These are phyloP conservation scores for Hypocreales sp. DNA, from an alignment of 2,329 filamentous ascomycete species.

Conservation along the genomic window DNA sequence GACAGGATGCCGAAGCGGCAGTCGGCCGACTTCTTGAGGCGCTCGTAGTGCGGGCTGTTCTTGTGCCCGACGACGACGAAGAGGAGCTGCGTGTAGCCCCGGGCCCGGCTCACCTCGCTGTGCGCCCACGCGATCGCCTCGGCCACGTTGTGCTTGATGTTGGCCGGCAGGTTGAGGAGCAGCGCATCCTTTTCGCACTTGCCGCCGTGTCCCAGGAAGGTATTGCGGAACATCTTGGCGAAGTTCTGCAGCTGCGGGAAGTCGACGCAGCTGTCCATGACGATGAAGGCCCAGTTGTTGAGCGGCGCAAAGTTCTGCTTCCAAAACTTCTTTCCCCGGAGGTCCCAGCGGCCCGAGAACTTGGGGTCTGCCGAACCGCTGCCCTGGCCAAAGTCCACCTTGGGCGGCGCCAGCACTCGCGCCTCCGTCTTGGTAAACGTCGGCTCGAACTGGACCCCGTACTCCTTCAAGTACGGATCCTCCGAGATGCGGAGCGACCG, in stretches of 20 bases:
- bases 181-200: conserved; percentile 18
- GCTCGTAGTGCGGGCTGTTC: conserved; percentile 58
- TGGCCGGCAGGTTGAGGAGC: conserved; percentile 16
- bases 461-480: conserved; percentile 57
- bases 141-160: conserved; percentile 24
- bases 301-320: conserved; percentile 46
- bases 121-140: conserved; percentile 30
- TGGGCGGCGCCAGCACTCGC: conserved; percentile 54
- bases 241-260: conserved; percentile 18
- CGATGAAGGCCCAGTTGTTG: conserved; percentile 59
- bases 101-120: conserved; percentile 35
- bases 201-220: conserved; percentile 35
- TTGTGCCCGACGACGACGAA: conserved; percentile 64
- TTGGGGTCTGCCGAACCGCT: conserved; percentile 38
- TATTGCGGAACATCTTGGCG: conserved; percentile 24
- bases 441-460: conserved; percentile 54
- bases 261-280: conserved; percentile 40
- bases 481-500: conserved; percentile 50
- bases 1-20: conserved; percentile 72
- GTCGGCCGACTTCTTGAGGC: conserved; percentile 81
- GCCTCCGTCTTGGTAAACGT: conserved; percentile 54
- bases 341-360: conserved; percentile 67
- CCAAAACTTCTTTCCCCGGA: conserved; percentile 65
- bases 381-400: conserved; percentile 49
- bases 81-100: conserved; percentile 54